phyloP scores from a whole-genome alignment of 495 filamentous ascomycete species.

The Platismatia glauca region DNA sequence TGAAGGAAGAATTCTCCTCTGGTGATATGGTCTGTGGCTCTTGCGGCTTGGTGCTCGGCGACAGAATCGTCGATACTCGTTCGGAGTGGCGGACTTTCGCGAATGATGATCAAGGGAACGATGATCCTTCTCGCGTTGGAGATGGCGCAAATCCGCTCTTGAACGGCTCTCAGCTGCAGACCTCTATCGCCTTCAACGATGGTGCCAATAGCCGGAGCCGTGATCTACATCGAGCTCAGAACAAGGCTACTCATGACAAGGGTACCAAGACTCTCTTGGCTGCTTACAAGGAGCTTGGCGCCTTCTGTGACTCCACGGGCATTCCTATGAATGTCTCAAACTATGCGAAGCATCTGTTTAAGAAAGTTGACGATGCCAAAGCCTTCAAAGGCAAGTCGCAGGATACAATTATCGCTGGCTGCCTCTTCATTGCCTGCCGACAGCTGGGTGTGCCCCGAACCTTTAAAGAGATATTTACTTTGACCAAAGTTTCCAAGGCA shows the following conservation, averaged over 20 bases:
- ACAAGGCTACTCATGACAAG: constrained; percentile 79
- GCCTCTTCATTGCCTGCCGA: constrained; percentile 94
- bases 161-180: constrained; percentile 88
- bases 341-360: constrained; percentile 87
- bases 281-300: constrained; percentile 84
- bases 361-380: constrained; percentile 83
- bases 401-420: constrained; percentile 87
- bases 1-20: constrained; percentile 83
- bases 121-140: constrained; percentile 96
- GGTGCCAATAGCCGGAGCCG: constrained; percentile 56
- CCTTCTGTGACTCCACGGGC: constrained; percentile 75
- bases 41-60: constrained; percentile 84
- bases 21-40: constrained; percentile 89
- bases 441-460: constrained; percentile 78
- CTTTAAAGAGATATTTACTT: constrained; percentile 81
- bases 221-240: constrained; percentile 81
- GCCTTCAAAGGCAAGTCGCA: constrained; percentile 91
- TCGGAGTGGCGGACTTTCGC: constrained; percentile 98
- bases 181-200: constrained; percentile 70
- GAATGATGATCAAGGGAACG: constrained; percentile 88
- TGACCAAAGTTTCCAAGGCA: constrained; percentile 93
- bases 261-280: constrained; percentile 65
- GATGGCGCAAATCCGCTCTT: constrained; percentile 79
- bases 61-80: constrained; percentile 86
- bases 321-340: constrained; percentile 73